phyloP scores from a whole-genome alignment of 805 yeast species.

The Lipomyces spencermartinsiae region DNA sequence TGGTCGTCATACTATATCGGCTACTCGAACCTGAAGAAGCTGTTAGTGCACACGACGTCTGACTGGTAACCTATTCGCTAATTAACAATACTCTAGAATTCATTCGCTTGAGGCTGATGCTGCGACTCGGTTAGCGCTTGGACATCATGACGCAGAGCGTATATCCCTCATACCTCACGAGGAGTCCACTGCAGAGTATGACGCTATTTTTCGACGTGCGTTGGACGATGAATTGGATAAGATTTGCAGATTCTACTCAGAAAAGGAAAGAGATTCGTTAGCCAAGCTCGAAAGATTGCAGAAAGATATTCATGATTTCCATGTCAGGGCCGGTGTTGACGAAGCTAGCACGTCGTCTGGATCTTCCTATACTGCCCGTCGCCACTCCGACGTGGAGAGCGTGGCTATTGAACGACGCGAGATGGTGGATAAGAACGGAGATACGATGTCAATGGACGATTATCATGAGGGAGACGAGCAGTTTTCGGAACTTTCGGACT shows the following conservation, averaged over 20 bases:
- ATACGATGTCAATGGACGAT: constrained; percentile 18
- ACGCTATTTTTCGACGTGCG: constrained; percentile 68
- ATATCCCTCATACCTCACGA: constrained; percentile 45
- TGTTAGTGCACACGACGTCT: constrained; percentile 42
- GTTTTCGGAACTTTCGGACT: constrained; percentile 52
- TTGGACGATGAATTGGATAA: constrained; percentile 78
- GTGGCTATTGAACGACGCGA: constrained; percentile 5
- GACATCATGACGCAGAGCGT: constrained; percentile 41
- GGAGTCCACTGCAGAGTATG: constrained; percentile 53
- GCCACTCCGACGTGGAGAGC: constrained; percentile 26
- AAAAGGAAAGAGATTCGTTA: constrained; percentile 66
- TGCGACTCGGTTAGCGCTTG: constrained; percentile 40
- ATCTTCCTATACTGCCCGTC: constrained; percentile 26
- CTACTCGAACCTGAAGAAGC: constrained; percentile 83
- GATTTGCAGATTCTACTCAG: constrained; percentile 74
- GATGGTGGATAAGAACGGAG: constrained; percentile 19
- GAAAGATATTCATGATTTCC: constrained; percentile 66
- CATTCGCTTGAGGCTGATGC: constrained; percentile 72
- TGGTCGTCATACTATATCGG: constrained; percentile 94
- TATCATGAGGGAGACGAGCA: constrained; percentile 28
- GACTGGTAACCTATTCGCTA: neutral
- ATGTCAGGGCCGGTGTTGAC: constrained; percentile 5
- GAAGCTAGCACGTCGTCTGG: constrained; percentile 16
- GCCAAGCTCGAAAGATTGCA: constrained; percentile 61
- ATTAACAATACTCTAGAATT: constrained; percentile 48